Evolutionary conservation across 2,329 filamentous ascomycete species (phyloP), one percentile per base, ranked within the genome.

Genomic region (Sporothrix sp.): DNA sequence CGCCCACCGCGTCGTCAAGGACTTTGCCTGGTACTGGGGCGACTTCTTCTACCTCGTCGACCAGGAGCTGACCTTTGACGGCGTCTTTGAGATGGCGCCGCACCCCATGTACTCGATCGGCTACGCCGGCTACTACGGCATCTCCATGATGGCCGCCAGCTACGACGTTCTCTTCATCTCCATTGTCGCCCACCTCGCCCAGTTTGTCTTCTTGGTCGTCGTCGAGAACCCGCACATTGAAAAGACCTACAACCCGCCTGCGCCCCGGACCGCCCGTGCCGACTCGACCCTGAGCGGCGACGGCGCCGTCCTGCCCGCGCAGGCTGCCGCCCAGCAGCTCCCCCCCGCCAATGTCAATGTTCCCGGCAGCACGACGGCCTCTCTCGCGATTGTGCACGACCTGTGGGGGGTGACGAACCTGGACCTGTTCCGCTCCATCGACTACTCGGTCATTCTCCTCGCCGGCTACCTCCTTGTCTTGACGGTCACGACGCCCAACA

Each of bases 11-110:
- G 93, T 98, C 45, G 93, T 98, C 63, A 97, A 97, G 68, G 93
- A 98, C 68, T 98, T 90, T 70, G 93, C 93, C 25, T 98, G 93
- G 93, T 98, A 97, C 69, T 98, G 93, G 93, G 93, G 93, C 55
- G 93, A 98, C 68, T 97, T 97, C 70, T 98, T 97, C 75, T 98
- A 89, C 69, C 82, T 98, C 62, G 87, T 98, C 66, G 93, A 98
- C 68, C 90, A 97, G 70, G 88, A 95, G 63, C 75, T 98, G 65
- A 97, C 90, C 45, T 98, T 98, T 66, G 93, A 98, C 64, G 93
- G 93, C 51, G 93, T 98, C 56, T 98, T 97, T 65, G 93, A 98
- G 70, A 94, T 98, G 84, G 93, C 93, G 18, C 93, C 93, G 28
- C 93, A 97, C 65, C 91, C 91, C 56, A 97, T 97, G 91, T 97